Evolutionary conservation across 495 filamentous ascomycete species (phyloP).

Genomic region (Copromyces sp.): DNA sequence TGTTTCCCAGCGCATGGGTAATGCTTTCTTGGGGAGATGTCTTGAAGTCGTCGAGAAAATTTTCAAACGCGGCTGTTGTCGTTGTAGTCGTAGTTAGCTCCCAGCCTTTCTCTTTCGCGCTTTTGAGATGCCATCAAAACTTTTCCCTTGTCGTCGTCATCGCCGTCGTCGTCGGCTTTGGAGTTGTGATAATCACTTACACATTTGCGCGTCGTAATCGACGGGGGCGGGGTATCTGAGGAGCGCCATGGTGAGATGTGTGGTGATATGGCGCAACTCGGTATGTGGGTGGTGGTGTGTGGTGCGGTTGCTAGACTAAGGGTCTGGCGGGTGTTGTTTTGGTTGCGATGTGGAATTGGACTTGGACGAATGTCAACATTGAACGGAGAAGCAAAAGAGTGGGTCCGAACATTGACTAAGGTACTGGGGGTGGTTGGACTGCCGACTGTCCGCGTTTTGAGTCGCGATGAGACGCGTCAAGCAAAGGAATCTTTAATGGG

Average conservation of each 20-base stretch:
- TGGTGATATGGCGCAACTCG: not conserved
- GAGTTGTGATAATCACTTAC: conserved; percentile 32
- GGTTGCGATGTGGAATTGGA: not conserved
- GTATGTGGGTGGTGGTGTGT: not conserved
- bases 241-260: conserved; percentile 58
- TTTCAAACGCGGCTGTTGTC: conserved; percentile 63
- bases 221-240: conserved; percentile 63
- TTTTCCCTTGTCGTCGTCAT: too few species aligned
- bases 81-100: not conserved
- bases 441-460: not conserved
- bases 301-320: not conserved
- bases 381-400: not conserved
- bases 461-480: not conserved
- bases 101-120: not conserved
- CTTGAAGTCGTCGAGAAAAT: conserved; percentile 84
- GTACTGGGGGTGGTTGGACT: not conserved
- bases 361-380: not conserved
- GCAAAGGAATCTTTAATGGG: not conserved
- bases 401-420: not conserved
- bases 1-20: conserved; percentile 65
- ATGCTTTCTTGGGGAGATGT: conserved; percentile 63
- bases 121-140: too few species aligned
- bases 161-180: not conserved
- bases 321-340: not conserved
- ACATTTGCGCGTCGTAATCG: conserved; percentile 76